Base-by-base conservation (phyloP, 2,329 filamentous ascomycete species). In the Calycina marina region DNA sequence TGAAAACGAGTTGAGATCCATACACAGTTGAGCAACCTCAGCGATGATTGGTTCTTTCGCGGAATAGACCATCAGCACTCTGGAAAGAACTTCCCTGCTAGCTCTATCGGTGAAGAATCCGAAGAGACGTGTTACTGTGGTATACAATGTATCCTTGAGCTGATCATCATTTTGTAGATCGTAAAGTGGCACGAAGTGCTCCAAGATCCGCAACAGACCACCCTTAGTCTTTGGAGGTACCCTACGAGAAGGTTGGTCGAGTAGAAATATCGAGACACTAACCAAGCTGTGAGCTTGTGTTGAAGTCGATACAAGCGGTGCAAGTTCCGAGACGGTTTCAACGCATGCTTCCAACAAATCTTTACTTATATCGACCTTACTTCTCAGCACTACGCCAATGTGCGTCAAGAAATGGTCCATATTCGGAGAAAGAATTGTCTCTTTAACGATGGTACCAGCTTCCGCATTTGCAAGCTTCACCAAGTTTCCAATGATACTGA, bases 191-290 rank as follows among this genome's bases (percentile, higher is more conserved):
- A 93, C 66, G 42, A 94, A 92, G 39, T 78, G 72, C 50, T 90
- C 74, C 12, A 96, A 59, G 31, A 93, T 82, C 27, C 76, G 66
- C 22, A 98, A 60, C 18, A 98, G 65, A 13, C 77, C 73, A 5
- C 79, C 72, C 59, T 96, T 96, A 5, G 80, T 79, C 46, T 73
- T 82, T 0, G 83, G 82, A 41, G 70, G 86, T 18, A 96, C 84
- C 32, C 77, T 69, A 39, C 81, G 75, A 14, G 79, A 72, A n/a
- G 88, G 85, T 47, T 93, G 85, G 40, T 79, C 74, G 18, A 96
- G 67, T 20, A 94, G 65, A 52, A 80, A 88, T 6, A 77, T 76
- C 1, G 79, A 77, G 30, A 92, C 84, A 38, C 77, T 72, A 22
- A 93, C 71, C 36, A 94, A 67, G 28, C 77, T 76, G n/a, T 71